Conservation (phyloP, 73 alveolate genomes). For the Paramecium pentaurelia region DNA sequence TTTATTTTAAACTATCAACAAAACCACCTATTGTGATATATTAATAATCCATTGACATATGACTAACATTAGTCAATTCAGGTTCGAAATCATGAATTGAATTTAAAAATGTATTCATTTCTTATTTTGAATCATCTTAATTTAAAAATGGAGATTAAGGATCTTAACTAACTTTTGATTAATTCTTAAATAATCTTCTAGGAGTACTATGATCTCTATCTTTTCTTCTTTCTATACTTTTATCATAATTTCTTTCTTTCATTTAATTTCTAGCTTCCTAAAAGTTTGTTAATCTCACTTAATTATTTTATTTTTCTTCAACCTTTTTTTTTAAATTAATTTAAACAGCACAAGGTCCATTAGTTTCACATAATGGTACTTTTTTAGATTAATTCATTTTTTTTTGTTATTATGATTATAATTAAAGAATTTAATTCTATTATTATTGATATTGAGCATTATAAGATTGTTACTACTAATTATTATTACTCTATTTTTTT, state of each 20-base stretch:
- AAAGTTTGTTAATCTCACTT: conserved; percentile 13
- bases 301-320: background rate
- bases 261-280: conserved; percentile 24
- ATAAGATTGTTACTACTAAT: background rate
- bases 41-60: background rate
- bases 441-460: background rate
- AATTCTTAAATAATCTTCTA: conserved; percentile 22
- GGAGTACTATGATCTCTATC: conserved; percentile 45
- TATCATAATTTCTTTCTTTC: conserved; percentile 35
- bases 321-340: conserved; percentile 13
- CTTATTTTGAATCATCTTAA: conserved; percentile 29
- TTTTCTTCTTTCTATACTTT: conserved; percentile 20
- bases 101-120: background rate
- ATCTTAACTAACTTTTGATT: conserved; percentile 12
- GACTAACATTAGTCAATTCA: background rate
- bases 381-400: conserved; percentile 27
- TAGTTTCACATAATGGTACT: background rate
- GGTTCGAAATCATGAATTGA: conserved; percentile 37
- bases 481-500: background rate
- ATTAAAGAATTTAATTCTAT: background rate
- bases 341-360: conserved; percentile 17
- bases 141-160: conserved; percentile 14
- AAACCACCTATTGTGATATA: conserved; percentile 34
- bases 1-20: conserved; percentile 23
- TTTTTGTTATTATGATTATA: background rate